Conservation (phyloP, 176 grass and related monocot species). For the Otatea glauca region DNA sequence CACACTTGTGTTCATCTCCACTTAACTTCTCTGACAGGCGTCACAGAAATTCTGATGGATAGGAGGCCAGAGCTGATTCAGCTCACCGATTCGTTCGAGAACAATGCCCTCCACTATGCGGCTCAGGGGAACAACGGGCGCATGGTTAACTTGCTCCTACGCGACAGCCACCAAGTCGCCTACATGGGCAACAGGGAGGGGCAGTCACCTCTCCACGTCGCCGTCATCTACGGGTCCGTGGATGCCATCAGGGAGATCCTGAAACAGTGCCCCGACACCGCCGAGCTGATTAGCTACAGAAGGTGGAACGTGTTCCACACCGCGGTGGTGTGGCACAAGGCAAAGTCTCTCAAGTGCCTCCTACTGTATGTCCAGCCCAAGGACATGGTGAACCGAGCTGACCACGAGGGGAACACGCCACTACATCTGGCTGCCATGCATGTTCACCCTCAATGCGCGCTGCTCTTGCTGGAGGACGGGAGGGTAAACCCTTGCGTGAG, state of each 20-base stretch:
- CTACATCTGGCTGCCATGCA: conserved; percentile 52
- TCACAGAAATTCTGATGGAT: conserved; percentile 49
- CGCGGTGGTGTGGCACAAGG: conserved; percentile 24
- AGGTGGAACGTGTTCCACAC: conserved; percentile 44
- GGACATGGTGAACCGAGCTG: conserved; percentile 44
- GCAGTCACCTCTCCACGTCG: conserved; percentile 50
- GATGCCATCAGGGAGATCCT: conserved; percentile 39
- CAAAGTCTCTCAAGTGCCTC: conserved; percentile 39
- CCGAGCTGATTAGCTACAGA: conserved; percentile 12
- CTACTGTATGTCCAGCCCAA: not conserved
- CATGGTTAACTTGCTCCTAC: conserved; percentile 52
- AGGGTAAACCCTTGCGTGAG: conserved; percentile 40
- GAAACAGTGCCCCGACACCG: conserved; percentile 29
- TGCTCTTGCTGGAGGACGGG: conserved; percentile 30
- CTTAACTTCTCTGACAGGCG: conserved; percentile 11
- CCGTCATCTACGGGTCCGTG: conserved; percentile 39
- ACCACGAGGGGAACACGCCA: conserved; percentile 29
- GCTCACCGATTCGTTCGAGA: conserved; percentile 35
- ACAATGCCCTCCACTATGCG: conserved; percentile 65
- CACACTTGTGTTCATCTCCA: no score
- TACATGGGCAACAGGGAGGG: not conserved
- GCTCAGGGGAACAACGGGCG: conserved; percentile 51
- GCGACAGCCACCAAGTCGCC: conserved; percentile 20
- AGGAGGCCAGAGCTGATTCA: conserved; percentile 17
- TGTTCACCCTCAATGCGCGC: conserved; percentile 12